Evolutionary conservation across 805 yeast genomes (phyloP).

Genomic region (Wickerhamiella sergipiensis): DNA sequence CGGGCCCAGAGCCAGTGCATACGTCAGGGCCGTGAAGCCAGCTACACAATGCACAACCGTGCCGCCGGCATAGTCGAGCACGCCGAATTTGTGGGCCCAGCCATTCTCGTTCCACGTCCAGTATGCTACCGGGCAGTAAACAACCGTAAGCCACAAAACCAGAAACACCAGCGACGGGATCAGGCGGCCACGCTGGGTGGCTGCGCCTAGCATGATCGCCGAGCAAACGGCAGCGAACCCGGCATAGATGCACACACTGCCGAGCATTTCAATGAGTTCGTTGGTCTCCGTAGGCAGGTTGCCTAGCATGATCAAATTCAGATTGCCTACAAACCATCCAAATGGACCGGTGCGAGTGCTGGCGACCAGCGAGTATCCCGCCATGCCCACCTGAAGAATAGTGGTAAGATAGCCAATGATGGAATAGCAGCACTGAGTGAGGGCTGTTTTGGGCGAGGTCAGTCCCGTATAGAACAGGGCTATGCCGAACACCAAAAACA

Average conservation of each 20-base stretch:
- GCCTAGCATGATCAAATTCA: slow-evolving; percentile 34
- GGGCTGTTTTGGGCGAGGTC: slow-evolving; percentile 51
- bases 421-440: slow-evolving; percentile 51
- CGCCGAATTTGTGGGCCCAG: slow-evolving; percentile 49
- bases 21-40: slow-evolving; percentile 59
- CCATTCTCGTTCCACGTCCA: slow-evolving; percentile 66
- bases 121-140: slow-evolving; percentile 58
- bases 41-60: slow-evolving; percentile 64
- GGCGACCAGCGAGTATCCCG: slow-evolving; percentile 54
- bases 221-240: slow-evolving; percentile 55
- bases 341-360: slow-evolving; percentile 22
- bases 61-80: slow-evolving; percentile 63
- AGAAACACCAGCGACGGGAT: slow-evolving; percentile 59
- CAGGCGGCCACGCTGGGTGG: slow-evolving; percentile 57
- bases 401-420: slow-evolving; percentile 46
- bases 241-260: slow-evolving; percentile 39
- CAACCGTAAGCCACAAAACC: slow-evolving; percentile 56
- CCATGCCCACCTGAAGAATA: slow-evolving; percentile 53
- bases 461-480: slow-evolving; percentile 56
- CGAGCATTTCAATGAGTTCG: slow-evolving; percentile 22
- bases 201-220: slow-evolving; percentile 55
- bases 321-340: slow-evolving; percentile 38
- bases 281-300: slow-evolving; percentile 24
- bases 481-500: slow-evolving; percentile 15
- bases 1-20: slow-evolving; percentile 51